Percentiles rank a stretch among this genome's conserved stretches.
Conservation (phyloP, 108 stramenopile species). For the Cyclotella baltica region DNA sequence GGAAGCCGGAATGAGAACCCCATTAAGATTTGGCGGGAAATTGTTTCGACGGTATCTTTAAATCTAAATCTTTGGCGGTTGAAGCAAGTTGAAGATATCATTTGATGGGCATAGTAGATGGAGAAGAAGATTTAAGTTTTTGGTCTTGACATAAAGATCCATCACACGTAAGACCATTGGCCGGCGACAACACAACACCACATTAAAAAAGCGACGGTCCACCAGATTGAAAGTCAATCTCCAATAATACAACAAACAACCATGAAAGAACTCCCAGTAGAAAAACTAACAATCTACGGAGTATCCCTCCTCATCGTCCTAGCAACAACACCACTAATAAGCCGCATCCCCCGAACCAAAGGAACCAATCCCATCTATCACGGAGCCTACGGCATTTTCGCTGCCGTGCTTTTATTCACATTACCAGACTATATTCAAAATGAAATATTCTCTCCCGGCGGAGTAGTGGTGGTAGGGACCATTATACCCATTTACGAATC, state of each 20-base stretch:
- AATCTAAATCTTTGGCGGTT: too few species aligned
- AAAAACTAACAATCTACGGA: slow-evolving; percentile 45
- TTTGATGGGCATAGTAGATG: too few species aligned
- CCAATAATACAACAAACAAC: slow-evolving; percentile 7
- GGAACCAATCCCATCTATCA: slow-evolving; percentile 45
- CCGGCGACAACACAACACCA: too few species aligned
- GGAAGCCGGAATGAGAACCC: too few species aligned
- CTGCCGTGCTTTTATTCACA: slow-evolving; percentile 18
- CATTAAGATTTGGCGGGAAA: too few species aligned
- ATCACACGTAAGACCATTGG: too few species aligned
- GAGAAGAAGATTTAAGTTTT: too few species aligned
- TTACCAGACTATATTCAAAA: slow-evolving; percentile 56
- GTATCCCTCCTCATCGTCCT: slow-evolving; percentile 27
- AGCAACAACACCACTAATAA: slow-evolving; percentile 11
- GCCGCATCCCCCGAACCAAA: slow-evolving; percentile 35
- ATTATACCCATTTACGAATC: slow-evolving; percentile 49
- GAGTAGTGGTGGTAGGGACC: slow-evolving; percentile 43
- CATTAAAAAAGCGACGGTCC: too few species aligned
- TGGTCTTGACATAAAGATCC: too few species aligned
- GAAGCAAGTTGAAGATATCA: too few species aligned
- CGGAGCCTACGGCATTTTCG: slow-evolving; percentile 21
- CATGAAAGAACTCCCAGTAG: slow-evolving; percentile 42
- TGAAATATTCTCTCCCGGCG: slow-evolving; percentile 56
- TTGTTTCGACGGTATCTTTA: too few species aligned
- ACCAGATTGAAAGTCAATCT: background rate